Conservation (phyloP, 176 grass and related monocot species). For the Secale cereale region DNA sequence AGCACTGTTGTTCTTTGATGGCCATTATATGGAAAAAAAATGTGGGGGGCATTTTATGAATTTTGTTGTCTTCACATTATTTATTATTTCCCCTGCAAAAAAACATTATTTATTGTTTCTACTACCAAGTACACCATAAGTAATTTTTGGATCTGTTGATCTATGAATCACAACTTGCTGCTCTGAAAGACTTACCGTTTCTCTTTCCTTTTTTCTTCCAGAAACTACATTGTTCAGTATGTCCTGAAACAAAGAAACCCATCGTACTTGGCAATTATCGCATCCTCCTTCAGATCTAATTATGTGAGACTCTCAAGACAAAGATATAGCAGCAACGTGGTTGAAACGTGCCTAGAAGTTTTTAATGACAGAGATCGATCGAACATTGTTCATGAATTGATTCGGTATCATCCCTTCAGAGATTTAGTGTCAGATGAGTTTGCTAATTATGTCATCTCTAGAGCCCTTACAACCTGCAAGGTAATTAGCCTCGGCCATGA, state of each 20-base stretch:
- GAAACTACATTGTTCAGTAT: slow-evolving; percentile 59
- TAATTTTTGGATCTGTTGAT: background rate
- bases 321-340: slow-evolving; percentile 55
- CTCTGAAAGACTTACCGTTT: background rate
- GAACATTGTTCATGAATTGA: slow-evolving; percentile 35
- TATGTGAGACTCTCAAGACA: slow-evolving; percentile 42
- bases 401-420: slow-evolving; percentile 25
- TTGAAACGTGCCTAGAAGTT: slow-evolving; percentile 49
- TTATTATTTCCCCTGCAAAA: background rate
- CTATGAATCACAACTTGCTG: background rate
- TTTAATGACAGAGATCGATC: background rate
- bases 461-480: slow-evolving; percentile 29
- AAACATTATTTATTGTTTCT: background rate
- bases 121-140: background rate
- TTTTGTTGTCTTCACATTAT: background rate
- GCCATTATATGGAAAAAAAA: background rate
- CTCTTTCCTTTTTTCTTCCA: background rate
- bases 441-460: slow-evolving; percentile 60
- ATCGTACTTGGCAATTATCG: slow-evolving; percentile 5
- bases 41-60: background rate
- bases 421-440: slow-evolving; percentile 41
- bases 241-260: slow-evolving; percentile 18
- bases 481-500: background rate
- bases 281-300: slow-evolving; percentile 19
- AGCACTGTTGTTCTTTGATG: background rate